These are phyloP conservation scores for Heracleum sosnowskyi DNA, from an alignment of 129 eudicot genomes.

Conservation along the genomic window DNA sequence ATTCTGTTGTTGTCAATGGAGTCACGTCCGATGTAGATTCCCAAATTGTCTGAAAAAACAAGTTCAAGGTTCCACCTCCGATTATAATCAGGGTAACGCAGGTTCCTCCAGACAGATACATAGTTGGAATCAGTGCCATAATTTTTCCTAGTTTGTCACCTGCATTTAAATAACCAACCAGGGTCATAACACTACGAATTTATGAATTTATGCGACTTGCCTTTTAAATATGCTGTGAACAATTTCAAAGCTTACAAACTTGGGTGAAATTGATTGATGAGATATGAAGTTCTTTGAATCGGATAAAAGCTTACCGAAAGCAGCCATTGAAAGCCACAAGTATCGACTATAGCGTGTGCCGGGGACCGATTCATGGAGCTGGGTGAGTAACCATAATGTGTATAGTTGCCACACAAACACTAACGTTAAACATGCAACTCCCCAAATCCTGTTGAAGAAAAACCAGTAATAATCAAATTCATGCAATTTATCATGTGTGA, in stretches of 20 bases:
- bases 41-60: slow-evolving; percentile 41
- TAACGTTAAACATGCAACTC: slow-evolving; percentile 42
- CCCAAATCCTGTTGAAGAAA: slow-evolving; percentile 51
- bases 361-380: slow-evolving; percentile 74
- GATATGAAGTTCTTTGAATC: neutral
- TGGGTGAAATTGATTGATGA: neutral
- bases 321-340: slow-evolving; percentile 68
- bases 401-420: slow-evolving; percentile 77
- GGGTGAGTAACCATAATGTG: slow-evolving; percentile 74
- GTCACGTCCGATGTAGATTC: slow-evolving; percentile 23
- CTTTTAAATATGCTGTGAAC: no score
- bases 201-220: no score
- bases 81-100: slow-evolving; percentile 61
- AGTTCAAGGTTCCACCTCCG: slow-evolving; percentile 59
- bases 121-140: slow-evolving; percentile 54
- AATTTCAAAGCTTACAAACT: no score
- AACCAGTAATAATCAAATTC: neutral
- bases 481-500: no score
- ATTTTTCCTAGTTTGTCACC: slow-evolving; percentile 59
- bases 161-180: slow-evolving; percentile 8
- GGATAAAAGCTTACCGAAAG: slow-evolving; percentile 57
- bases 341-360: slow-evolving; percentile 76
- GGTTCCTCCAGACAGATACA: slow-evolving; percentile 70
- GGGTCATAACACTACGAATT: neutral
- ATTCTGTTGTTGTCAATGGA: slow-evolving; percentile 39